Base-by-base conservation (phyloP, 108 stramenopile genomes). In the Fragilaria crotonensis region DNA sequence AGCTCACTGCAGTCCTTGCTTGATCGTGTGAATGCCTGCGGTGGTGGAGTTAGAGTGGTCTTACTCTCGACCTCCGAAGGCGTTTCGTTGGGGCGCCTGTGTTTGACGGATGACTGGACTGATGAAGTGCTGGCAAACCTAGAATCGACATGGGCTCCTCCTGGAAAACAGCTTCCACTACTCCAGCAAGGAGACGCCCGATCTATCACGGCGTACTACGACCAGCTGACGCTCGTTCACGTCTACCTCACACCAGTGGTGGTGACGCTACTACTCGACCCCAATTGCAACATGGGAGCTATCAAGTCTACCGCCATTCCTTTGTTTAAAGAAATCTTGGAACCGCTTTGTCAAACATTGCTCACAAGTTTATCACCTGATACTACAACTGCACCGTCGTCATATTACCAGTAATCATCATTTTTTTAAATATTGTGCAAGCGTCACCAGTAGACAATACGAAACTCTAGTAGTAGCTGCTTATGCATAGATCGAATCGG, bases 71-170 rank as follows among this genome's bases (percentile, higher is more conserved):
- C 80, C n/a, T 64, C 71, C 4, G 80, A 81, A 48, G 80, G 80
- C 3, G 59, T 48, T 49, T 28, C 46, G 14, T n/a, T 59, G 7
- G 59, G 59, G 33, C 21, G 45, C 25, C 11, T 14, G 30, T 63
- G 30, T 9, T 33, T 22, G 9, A 30, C 44, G 28, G 36, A 19
- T n/a, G 25, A 32, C 28, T 33, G 72, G 30, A 62, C 66, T 45
- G 72, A 73, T 55, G 80, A 81, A 46, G 63, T 76, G 4, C 48
- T 81, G 51, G 51, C 54, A 4, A 60, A 33, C 30, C 57, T 81
- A 31, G 80, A 81, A 69, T 54, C 66, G 14, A 76, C 66, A 0
- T 81, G 75, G 75, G 80, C 80, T 30, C 80, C 80, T 25, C 67
- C 75, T 21, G 68, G 70, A 14, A 81, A 81, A 54, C 80, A 76